These are phyloP conservation scores for Hippophae rhamnoides DNA, from an alignment of 306 rosid genomes.

Conservation along the genomic window DNA sequence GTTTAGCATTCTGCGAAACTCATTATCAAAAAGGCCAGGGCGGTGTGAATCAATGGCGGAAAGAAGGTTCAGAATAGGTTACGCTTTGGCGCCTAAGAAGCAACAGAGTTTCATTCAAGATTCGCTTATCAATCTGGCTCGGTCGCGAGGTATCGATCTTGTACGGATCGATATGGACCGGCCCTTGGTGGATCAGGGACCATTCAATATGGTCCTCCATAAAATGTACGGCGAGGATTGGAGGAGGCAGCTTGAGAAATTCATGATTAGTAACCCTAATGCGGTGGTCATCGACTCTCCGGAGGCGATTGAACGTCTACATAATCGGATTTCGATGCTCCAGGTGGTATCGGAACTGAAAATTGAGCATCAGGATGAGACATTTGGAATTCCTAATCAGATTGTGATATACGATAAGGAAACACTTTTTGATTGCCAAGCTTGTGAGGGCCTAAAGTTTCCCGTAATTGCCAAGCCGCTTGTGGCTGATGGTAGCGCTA, in stretches of 20 bases:
- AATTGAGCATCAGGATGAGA: constrained; percentile 34
- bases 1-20: no score
- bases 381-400: constrained; percentile 92
- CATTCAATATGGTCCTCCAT: constrained; percentile 74
- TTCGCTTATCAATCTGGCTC: constrained; percentile 47
- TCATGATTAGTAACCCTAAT: constrained; percentile 37
- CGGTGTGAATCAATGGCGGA: constrained; percentile 49
- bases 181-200: constrained; percentile 62
- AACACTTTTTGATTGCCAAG: constrained; percentile 44
- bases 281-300: constrained; percentile 64
- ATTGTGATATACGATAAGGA: constrained; percentile 72
- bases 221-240: constrained; percentile 72
- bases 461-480: constrained; percentile 81
- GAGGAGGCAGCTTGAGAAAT: constrained; percentile 44
- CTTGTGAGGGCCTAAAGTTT: constrained; percentile 60
- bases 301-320: constrained; percentile 72
- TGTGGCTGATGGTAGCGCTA: constrained; percentile 87
- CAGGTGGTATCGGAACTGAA: constrained; percentile 77
- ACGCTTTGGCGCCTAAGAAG: constrained; percentile 78
- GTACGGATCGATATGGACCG: constrained; percentile 37
- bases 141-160: constrained; percentile 62
- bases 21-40: neutral
- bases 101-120: constrained; percentile 71
- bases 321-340: constrained; percentile 84
- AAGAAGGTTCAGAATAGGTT: constrained; percentile 51